Conservation (phyloP, 805 yeast genomes). For the Zygoascus ofunaensis region DNA sequence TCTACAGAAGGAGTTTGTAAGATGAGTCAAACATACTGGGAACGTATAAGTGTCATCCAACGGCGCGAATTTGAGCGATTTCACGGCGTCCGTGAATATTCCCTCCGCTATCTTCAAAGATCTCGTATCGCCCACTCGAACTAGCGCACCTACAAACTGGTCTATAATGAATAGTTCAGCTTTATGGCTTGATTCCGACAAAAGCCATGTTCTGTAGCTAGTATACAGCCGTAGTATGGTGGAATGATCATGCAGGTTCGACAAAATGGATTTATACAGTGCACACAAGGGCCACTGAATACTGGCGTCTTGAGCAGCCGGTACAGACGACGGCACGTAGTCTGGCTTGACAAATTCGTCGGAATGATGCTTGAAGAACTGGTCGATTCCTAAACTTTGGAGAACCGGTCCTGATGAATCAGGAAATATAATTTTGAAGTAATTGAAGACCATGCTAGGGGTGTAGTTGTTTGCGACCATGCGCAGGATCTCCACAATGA, state of each 20-base stretch:
- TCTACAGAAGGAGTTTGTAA: conserved; percentile 10
- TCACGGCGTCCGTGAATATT: conserved; percentile 13
- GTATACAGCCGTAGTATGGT: conserved; percentile 1
- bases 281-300: conserved; percentile 3
- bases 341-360: neutral
- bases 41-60: conserved; percentile 3
- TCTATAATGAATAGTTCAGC: conserved; percentile 16
- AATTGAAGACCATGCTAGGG: conserved; percentile 13
- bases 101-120: conserved; percentile 17
- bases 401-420: conserved; percentile 10
- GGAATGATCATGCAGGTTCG: conserved; percentile 9
- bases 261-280: conserved; percentile 21
- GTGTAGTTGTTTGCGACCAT: conserved; percentile 18
- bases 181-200: neutral
- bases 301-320: neutral
- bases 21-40: conserved; percentile 11
- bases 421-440: conserved; percentile 16
- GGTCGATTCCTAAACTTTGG: conserved; percentile 13
- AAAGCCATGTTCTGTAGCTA: neutral
- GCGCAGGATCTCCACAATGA: conserved; percentile 21
- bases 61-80: conserved; percentile 6
- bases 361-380: neutral
- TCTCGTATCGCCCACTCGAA: conserved; percentile 6
- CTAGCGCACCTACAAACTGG: conserved; percentile 19
- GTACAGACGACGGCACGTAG: neutral